Evolutionary conservation across 140 eudicot genomes (phyloP).

Genomic region (Oenanthe javanica): DNA sequence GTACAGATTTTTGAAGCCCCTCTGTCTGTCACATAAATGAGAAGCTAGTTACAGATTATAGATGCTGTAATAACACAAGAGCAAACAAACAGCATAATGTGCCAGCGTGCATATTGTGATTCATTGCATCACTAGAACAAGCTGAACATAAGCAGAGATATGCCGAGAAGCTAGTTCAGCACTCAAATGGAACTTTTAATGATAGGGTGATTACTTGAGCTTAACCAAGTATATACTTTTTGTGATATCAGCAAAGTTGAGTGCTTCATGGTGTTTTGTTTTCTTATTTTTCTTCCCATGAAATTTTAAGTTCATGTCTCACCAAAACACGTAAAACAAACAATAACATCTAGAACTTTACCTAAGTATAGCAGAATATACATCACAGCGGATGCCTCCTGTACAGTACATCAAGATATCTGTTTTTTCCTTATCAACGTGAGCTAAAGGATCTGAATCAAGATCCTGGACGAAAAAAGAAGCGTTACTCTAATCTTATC

Average conservation of each 20-base stretch:
- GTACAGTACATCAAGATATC: constrained; percentile 95
- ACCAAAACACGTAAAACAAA: background rate
- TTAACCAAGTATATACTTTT: background rate
- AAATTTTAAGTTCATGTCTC: constrained; percentile 7
- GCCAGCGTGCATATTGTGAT: background rate
- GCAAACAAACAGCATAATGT: background rate
- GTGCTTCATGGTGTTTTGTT: background rate
- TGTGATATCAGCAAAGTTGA: background rate
- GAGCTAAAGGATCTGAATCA: constrained; percentile 81
- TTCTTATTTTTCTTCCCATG: background rate
- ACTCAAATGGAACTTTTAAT: background rate
- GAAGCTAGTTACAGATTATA: constrained; percentile 1
- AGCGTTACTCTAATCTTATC: background rate
- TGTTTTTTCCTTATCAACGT: constrained; percentile 72
- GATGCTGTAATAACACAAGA: background rate
- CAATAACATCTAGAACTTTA: constrained; percentile 10
- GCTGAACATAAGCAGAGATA: background rate
- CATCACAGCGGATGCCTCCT: constrained; percentile 97
- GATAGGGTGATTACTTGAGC: background rate
- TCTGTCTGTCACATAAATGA: constrained; percentile 41
- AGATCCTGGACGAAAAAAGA: constrained; percentile 33
- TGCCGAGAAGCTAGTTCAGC: background rate
- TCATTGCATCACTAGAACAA: background rate
- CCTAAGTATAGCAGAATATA: constrained; percentile 95
- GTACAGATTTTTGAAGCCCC: constrained; percentile 80